Evolutionary conservation across 495 filamentous ascomycete genomes (phyloP).

Genomic region (Podospora comata): DNA sequence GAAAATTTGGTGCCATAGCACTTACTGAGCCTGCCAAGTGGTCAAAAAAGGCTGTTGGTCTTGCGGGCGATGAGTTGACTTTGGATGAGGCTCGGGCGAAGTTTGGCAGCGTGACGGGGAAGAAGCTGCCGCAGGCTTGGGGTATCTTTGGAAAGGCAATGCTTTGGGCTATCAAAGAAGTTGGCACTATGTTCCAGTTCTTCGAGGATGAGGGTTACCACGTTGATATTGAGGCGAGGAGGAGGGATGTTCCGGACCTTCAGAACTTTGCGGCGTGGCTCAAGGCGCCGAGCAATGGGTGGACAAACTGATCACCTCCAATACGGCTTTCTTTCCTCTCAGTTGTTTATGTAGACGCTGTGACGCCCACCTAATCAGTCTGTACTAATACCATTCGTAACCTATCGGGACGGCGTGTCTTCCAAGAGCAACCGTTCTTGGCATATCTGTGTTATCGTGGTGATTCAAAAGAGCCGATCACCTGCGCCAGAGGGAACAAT

Average conservation of each 20-base stretch:
- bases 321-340: neutral
- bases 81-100: conserved; percentile 39
- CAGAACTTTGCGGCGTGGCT: conserved; percentile 61
- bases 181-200: conserved; percentile 61
- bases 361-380: no score
- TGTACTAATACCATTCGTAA: no score
- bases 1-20: conserved; percentile 57
- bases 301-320: neutral
- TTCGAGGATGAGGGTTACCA: conserved; percentile 61
- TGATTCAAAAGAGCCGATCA: no score
- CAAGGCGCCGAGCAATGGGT: conserved; percentile 49
- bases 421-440: no score
- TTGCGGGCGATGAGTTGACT: conserved; percentile 34
- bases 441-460: no score
- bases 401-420: no score
- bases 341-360: neutral
- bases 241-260: conserved; percentile 48
- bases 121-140: conserved; percentile 50
- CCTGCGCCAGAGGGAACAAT: no score
- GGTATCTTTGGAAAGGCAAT: conserved; percentile 37
- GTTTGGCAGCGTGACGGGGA: conserved; percentile 51
- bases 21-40: conserved; percentile 41
- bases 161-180: conserved; percentile 50
- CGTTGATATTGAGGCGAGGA: conserved; percentile 55
- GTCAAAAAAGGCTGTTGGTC: conserved; percentile 29